Percentiles rank a stretch among this genome's conserved stretches.
These are phyloP conservation scores for Cyclanthera cordifolia DNA, from an alignment of 306 rosid species.

Conservation along the genomic window DNA sequence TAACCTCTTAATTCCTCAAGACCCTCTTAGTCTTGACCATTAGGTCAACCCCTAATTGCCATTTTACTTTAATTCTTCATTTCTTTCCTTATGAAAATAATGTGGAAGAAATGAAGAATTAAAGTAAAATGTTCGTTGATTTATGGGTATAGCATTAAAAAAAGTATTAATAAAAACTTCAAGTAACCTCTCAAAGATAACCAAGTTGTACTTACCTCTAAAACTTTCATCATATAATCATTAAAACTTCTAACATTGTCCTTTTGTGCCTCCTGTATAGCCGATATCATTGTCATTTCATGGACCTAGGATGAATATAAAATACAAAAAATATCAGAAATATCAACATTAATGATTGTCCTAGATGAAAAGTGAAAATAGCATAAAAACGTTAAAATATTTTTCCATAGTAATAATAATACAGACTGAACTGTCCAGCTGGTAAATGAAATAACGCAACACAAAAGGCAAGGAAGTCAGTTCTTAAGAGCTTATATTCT, in stretches of 20 bases:
- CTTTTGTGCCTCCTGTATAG: slow-evolving; percentile 95
- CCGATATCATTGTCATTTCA: slow-evolving; percentile 96
- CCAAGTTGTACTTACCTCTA: slow-evolving; percentile 58
- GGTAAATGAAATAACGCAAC: neutral
- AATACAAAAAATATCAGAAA: slow-evolving; percentile 9
- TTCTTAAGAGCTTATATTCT: neutral
- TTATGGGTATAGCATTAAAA: neutral
- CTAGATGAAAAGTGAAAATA: slow-evolving; percentile 6
- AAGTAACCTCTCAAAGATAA: slow-evolving; percentile 9
- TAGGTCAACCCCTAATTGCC: no score
- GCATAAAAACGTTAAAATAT: neutral
- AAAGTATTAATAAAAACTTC: neutral
- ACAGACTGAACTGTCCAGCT: no score
- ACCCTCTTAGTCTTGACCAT: no score
- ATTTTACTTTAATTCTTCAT: no score
- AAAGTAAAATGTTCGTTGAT: neutral
- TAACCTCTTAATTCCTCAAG: no score
- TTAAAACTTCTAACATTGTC: slow-evolving; percentile 84
- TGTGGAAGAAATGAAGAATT: neutral
- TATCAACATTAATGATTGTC: slow-evolving; percentile 13
- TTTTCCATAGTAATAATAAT: neutral
- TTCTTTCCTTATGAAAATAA: no score
- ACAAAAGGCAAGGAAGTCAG: neutral
- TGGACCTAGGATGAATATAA: slow-evolving; percentile 50
- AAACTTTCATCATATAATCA: slow-evolving; percentile 86